Percentiles rank a stretch among this genome's conserved stretches.
Conservation (phyloP, 441 rosid species). For the Isatis lusitanica region DNA sequence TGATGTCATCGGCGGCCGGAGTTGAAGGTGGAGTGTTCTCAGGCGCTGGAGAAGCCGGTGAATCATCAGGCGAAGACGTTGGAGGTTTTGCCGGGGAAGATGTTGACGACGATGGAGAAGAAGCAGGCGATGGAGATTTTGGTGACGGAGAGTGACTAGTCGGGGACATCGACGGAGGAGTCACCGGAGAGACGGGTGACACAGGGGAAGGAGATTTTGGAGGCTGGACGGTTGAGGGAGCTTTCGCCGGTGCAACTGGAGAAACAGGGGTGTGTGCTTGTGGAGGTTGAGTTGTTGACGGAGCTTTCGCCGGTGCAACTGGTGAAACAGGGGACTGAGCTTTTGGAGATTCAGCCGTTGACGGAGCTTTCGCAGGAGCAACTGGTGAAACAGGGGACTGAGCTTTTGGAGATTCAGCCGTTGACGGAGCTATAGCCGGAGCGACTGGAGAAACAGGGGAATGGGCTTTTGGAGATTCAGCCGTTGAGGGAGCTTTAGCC, state of each 20-base stretch:
- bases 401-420: neutral
- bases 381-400: conserved; percentile 19
- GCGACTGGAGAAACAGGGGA: conserved; percentile 18
- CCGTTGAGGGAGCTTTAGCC: neutral
- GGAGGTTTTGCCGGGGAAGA: neutral
- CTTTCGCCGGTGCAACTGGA: neutral
- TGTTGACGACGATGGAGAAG: neutral
- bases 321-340: conserved; percentile 17
- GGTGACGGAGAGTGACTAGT: neutral
- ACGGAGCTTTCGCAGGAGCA: neutral
- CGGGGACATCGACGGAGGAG: conserved; percentile 2
- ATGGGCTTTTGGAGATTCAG: neutral
- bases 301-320: neutral
- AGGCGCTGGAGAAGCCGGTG: conserved; percentile 5
- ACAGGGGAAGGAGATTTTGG: conserved; percentile 10
- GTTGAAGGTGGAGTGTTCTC: neutral
- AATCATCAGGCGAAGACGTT: conserved; percentile 4
- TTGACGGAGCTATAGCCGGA: neutral
- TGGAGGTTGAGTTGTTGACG: neutral
- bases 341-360: neutral
- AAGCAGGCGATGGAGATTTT: neutral
- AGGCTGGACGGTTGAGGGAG: neutral
- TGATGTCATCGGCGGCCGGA: neutral
- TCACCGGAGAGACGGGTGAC: neutral
- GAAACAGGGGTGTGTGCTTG: conserved; percentile 16